Conservation (phyloP, 148 eudicot species). For the Heliosperma pusillum region DNA sequence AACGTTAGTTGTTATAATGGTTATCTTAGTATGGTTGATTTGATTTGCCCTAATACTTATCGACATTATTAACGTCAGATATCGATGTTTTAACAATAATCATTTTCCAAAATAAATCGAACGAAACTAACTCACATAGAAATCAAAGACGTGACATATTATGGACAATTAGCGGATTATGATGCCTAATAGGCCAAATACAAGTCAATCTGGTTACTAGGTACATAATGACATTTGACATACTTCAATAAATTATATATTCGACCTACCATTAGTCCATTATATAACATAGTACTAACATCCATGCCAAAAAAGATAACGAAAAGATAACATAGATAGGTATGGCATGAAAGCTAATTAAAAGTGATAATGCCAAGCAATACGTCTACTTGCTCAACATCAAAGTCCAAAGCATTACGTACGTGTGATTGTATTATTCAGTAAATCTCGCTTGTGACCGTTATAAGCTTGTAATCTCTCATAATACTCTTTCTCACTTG, state of each 20-base stretch:
- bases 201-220: not conserved
- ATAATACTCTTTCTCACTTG: no score
- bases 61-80: no score
- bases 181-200: not conserved
- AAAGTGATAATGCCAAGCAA: no score
- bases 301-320: conserved; percentile 15
- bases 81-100: no score
- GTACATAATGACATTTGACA: not conserved
- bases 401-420: conserved; percentile 1
- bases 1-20: no score
- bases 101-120: not conserved
- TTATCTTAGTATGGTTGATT: no score
- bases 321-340: conserved; percentile 1
- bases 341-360: not conserved
- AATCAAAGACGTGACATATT: not conserved
- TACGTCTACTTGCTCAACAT: conserved; percentile 3
- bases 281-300: not conserved
- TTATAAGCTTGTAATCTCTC: no score
- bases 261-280: not conserved
- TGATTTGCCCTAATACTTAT: no score
- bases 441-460: no score
- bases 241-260: not conserved
- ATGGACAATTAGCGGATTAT: not conserved
- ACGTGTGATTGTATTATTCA: no score
- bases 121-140: not conserved